phyloP scores from a whole-genome alignment of 148 eudicot genomes.

The Rhododendron henanense region DNA sequence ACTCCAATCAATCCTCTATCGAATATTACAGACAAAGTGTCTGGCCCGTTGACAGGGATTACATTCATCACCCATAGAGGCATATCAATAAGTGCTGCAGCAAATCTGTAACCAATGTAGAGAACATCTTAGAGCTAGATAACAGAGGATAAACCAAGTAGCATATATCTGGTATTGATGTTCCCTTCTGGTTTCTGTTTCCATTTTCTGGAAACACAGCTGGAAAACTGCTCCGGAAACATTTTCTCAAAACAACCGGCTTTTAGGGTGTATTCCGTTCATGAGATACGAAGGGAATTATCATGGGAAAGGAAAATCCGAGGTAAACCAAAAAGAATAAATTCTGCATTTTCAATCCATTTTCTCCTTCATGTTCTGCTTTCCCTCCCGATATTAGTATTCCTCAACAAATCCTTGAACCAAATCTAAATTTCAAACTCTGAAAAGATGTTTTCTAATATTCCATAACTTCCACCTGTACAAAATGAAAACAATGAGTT shows the following conservation, averaged over 20 bases:
- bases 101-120: conserved; percentile 52
- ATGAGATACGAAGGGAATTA: not conserved
- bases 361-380: not conserved
- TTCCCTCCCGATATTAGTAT: not conserved
- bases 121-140: not conserved
- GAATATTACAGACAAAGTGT: conserved; percentile 70
- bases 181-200: not conserved
- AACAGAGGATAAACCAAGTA: not conserved
- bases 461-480: not conserved
- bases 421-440: not conserved
- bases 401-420: not conserved
- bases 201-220: not conserved
- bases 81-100: conserved; percentile 61
- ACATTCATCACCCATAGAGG: conserved; percentile 97
- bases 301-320: not conserved
- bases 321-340: not conserved
- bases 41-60: conserved; percentile 68
- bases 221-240: not conserved
- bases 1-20: conserved; percentile 91
- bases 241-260: not conserved
- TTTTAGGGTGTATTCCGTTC: not conserved
- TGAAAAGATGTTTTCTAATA: not conserved
- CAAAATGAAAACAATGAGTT: not conserved
- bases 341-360: not conserved
- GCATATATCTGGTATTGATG: not conserved